Conservation (phyloP, 2,329 filamentous ascomycete genomes). For the Fusarium denticulatum region DNA sequence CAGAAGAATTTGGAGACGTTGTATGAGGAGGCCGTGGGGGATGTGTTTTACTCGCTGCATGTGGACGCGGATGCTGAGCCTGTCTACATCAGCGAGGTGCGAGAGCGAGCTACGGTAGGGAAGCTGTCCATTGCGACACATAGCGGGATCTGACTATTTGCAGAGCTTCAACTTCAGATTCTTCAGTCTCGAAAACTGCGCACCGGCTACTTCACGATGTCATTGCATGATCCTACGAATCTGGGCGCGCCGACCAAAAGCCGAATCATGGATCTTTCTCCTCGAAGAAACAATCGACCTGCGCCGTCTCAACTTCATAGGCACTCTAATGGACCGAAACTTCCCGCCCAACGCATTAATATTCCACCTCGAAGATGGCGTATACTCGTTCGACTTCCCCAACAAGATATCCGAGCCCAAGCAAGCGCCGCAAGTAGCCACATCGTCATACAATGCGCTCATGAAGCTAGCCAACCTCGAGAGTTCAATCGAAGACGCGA, state of each 20-base stretch:
- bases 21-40: conserved; percentile 77
- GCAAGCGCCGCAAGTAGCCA: conserved; percentile 62
- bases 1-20: conserved; percentile 82
- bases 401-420: conserved; percentile 61
- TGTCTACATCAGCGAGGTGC: conserved; percentile 89
- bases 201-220: conserved; percentile 71
- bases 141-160: neutral
- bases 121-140: neutral
- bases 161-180: conserved; percentile 88
- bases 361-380: conserved; percentile 85
- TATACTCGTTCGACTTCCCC: conserved; percentile 82
- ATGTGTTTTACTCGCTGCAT: conserved; percentile 90
- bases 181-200: conserved; percentile 77
- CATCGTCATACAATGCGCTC: conserved; percentile 86
- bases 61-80: conserved; percentile 72
- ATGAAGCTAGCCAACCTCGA: conserved; percentile 91
- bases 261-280: conserved; percentile 67
- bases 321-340: conserved; percentile 73
- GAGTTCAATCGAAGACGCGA: conserved; percentile 88
- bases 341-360: conserved; percentile 85
- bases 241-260: conserved; percentile 72
- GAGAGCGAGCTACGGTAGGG: conserved; percentile 75
- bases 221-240: conserved; percentile 74
- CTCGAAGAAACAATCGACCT: conserved; percentile 79
- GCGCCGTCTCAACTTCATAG: conserved; percentile 80